Evolutionary conservation across 2,329 filamentous ascomycete genomes (phyloP).

Genomic region (Plenodomus lindquistii): DNA sequence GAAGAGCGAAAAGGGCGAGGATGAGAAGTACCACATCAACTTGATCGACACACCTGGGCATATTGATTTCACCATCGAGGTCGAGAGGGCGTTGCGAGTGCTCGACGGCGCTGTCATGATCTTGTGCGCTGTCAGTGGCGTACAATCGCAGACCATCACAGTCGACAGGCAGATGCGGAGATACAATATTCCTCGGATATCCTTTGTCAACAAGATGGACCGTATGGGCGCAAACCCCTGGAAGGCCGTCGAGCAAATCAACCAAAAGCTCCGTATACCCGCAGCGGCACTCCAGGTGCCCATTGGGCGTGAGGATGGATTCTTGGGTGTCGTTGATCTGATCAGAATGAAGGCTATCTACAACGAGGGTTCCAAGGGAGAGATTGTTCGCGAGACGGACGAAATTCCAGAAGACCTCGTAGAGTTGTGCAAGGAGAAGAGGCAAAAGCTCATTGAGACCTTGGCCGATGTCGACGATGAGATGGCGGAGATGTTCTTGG

Average conservation of each 20-base stretch:
- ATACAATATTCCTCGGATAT: constrained; percentile 94
- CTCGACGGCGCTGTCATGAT: constrained; percentile 98
- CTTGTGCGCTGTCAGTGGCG: constrained; percentile 93
- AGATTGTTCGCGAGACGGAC: constrained; percentile 73
- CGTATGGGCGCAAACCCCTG: constrained; percentile 98
- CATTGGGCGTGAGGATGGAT: constrained; percentile 89
- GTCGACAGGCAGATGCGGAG: constrained; percentile 98
- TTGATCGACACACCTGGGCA: constrained; percentile 98
- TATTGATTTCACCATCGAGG: constrained; percentile 99
- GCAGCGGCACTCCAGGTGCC: constrained; percentile 94
- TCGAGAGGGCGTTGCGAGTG: constrained; percentile 91
- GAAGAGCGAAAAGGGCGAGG: constrained; percentile 68
- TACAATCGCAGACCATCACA: constrained; percentile 97
- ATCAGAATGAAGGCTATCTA: constrained; percentile 92
- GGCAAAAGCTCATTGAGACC: constrained; percentile 86
- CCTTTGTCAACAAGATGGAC: constrained; percentile 99
- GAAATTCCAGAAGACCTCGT: constrained; percentile 81
- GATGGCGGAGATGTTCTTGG: constrained; percentile 92
- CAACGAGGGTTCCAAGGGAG: constrained; percentile 80
- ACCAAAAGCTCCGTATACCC: constrained; percentile 88
- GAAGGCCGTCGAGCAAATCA: constrained; percentile 97
- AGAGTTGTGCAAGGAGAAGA: constrained; percentile 78
- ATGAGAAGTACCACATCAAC: constrained; percentile 95
- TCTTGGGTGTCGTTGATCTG: constrained; percentile 89
- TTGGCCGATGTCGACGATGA: constrained; percentile 97